A percentile compares a stretch with the other conserved stretches of the same genome.
Conservation (phyloP, 2,329 filamentous ascomycete species). For the Venturia nashicola region DNA sequence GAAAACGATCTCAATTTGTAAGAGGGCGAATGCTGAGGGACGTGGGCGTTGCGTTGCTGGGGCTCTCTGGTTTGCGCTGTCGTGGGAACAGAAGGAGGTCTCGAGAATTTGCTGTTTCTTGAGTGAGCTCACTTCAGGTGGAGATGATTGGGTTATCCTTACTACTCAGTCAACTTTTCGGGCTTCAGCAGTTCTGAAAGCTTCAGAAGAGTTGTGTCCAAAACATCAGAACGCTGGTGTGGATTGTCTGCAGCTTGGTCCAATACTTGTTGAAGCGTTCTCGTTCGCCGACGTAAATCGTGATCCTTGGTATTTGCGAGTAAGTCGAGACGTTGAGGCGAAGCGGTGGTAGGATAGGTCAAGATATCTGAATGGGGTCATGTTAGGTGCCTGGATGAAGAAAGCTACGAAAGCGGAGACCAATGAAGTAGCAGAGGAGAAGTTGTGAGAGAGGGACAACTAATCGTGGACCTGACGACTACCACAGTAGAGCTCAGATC, state of each 20-base stretch:
- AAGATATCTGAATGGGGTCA: constrained; percentile 27
- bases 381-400: constrained; percentile 1
- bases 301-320: constrained; percentile 20
- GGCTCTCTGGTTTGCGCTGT: neutral
- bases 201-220: constrained; percentile 62
- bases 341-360: constrained; percentile 30
- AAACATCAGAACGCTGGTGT: constrained; percentile 47
- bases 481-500: neutral
- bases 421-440: neutral
- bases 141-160: constrained; percentile 18
- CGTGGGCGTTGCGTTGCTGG: neutral
- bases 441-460: neutral
- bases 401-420: neutral
- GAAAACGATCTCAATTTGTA: constrained; percentile 38
- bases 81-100: neutral
- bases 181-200: constrained; percentile 62
- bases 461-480: neutral
- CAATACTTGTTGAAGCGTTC: constrained; percentile 39
- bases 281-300: constrained; percentile 16
- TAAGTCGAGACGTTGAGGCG: constrained; percentile 25
- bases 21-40: neutral
- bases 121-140: neutral
- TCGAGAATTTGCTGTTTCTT: constrained; percentile 11
- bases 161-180: constrained; percentile 60
- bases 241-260: constrained; percentile 55